These are phyloP conservation scores for Pyrenochaeta sp. DNA, from an alignment of 2,329 filamentous ascomycete species.

Conservation along the genomic window DNA sequence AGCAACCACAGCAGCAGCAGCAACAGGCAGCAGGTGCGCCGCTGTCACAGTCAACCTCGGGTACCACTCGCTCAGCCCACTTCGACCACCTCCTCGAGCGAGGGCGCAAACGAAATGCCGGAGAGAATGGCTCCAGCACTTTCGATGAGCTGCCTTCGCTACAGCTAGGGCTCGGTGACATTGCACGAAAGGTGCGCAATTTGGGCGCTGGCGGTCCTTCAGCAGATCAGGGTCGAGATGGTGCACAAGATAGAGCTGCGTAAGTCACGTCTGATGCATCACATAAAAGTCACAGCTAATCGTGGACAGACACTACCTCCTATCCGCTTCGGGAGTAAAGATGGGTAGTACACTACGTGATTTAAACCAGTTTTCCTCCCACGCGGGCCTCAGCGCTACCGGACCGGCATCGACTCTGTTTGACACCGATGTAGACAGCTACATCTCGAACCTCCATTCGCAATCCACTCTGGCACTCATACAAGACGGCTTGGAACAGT, in stretches of 20 bases:
- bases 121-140: constrained; percentile 64
- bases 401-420: constrained; percentile 50
- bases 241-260: constrained; percentile 58
- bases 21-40: constrained; percentile 41
- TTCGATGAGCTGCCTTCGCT: constrained; percentile 85
- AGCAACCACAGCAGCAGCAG: constrained; percentile 36
- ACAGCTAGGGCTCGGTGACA: constrained; percentile 89
- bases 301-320: constrained; percentile 78
- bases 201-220: constrained; percentile 77
- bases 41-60: constrained; percentile 41
- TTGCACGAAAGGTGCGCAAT: constrained; percentile 76
- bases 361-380: constrained; percentile 76
- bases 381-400: constrained; percentile 68
- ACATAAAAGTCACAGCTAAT: constrained; percentile 19
- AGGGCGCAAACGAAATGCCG: constrained; percentile 71
- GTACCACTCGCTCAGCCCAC: constrained; percentile 61
- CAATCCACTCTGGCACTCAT: constrained; percentile 93
- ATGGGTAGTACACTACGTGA: constrained; percentile 86
- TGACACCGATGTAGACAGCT: constrained; percentile 69
- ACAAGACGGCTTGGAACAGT: constrained; percentile 86
- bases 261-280: constrained; percentile 46
- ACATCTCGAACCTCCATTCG: constrained; percentile 84
- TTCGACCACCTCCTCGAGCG: constrained; percentile 71
- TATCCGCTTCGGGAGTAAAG: constrained; percentile 92
- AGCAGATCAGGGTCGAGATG: constrained; percentile 54